These are phyloP conservation scores for Hymenoscyphus repandus DNA, from an alignment of 2,329 filamentous ascomycete species.

Conservation along the genomic window DNA sequence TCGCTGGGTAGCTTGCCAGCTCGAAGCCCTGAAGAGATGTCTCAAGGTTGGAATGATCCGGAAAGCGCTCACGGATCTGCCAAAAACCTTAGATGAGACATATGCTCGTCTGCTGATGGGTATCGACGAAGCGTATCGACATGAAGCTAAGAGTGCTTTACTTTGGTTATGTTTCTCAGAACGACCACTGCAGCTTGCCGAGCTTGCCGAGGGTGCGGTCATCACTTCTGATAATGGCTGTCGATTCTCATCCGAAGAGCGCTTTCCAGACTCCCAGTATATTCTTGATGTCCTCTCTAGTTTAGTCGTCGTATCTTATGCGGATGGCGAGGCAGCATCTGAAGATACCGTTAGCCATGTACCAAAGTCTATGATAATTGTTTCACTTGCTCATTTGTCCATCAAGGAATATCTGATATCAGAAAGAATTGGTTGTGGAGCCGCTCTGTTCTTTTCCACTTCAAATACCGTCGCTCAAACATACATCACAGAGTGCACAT, in stretches of 20 bases:
- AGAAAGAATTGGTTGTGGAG: constrained; percentile 4
- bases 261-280: constrained; percentile 28
- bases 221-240: constrained; percentile 18
- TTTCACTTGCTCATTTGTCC: constrained; percentile 28
- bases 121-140: constrained; percentile 16
- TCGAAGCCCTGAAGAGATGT: constrained; percentile 27
- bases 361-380: too few species aligned
- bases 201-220: constrained; percentile 24
- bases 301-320: neutral
- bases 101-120: constrained; percentile 23
- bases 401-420: constrained; percentile 30
- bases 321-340: neutral
- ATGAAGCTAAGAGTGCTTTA: constrained; percentile 16
- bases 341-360: too few species aligned
- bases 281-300: constrained; percentile 4
- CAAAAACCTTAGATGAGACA: constrained; percentile 21
- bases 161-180: constrained; percentile 22
- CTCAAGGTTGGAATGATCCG: constrained; percentile 9
- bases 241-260: constrained; percentile 29
- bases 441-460: neutral
- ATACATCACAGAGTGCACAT: neutral
- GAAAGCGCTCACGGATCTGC: constrained; percentile 11
- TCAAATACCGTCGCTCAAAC: neutral
- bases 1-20: constrained; percentile 28
- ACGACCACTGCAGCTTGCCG: constrained; percentile 20